These are phyloP conservation scores for Candida caryicola DNA, from an alignment of 805 yeast species.

Conservation along the genomic window DNA sequence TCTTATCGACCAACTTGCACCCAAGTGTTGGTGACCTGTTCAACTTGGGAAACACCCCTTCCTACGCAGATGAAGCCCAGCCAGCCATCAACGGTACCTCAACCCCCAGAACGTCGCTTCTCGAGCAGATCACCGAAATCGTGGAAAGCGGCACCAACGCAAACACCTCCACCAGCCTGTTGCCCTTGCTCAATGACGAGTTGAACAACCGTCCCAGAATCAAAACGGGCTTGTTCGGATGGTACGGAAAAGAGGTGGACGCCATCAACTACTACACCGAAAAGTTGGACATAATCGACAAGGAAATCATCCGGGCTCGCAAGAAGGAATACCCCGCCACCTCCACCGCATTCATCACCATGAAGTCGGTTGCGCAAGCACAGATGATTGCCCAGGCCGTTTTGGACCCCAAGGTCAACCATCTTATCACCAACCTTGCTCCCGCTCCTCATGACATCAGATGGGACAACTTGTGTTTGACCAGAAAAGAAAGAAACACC, in stretches of 20 bases:
- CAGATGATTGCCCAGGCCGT: conserved; percentile 97
- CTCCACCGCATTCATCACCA: conserved; percentile 88
- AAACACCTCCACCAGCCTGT: conserved; percentile 13
- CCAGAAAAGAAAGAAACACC: conserved; percentile 66
- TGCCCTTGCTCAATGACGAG: conserved; percentile 28
- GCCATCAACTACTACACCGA: conserved; percentile 76
- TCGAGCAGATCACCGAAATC: conserved; percentile 28
- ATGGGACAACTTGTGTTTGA: conserved; percentile 86
- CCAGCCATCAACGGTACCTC: conserved; percentile 4
- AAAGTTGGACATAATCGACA: conserved; percentile 66
- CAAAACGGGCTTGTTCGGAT: conserved; percentile 57
- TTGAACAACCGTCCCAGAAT: conserved; percentile 56
- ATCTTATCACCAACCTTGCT: conserved; percentile 76
- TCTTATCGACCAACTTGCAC: conserved; percentile 24
- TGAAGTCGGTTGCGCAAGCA: conserved; percentile 93
- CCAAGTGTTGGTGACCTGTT: conserved; percentile 29
- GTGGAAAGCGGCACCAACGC: conserved; percentile 13
- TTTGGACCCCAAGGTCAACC: conserved; percentile 83
- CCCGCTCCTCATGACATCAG: conserved; percentile 96
- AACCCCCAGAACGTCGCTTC: conserved; percentile 14
- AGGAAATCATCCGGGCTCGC: conserved; percentile 64
- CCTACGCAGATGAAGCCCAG: conserved; percentile 13
- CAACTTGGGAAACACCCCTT: conserved; percentile 15
- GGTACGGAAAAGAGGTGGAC: conserved; percentile 70
- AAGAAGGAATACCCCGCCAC: conserved; percentile 72